Percentiles rank a stretch among this genome's conserved stretches.
Conservation (phyloP, 257 asterid species). For the Ehretia macrophylla region DNA sequence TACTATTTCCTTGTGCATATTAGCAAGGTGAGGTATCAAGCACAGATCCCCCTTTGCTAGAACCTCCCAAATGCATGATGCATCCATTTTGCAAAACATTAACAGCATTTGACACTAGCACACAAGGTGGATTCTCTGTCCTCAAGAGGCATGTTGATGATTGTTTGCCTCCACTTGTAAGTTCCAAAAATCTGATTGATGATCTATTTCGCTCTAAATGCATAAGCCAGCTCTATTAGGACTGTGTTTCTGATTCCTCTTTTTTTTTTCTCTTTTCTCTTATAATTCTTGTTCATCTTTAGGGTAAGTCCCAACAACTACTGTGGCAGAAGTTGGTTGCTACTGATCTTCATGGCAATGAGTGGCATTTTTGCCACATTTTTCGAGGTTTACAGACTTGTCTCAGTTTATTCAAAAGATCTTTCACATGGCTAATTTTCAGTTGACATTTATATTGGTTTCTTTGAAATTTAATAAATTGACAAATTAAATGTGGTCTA, state of each 20-base stretch:
- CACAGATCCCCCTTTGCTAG: constrained; percentile 49
- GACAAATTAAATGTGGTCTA: no score
- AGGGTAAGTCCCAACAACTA: constrained; percentile 79
- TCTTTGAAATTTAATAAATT: no score
- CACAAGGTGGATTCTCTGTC: constrained; percentile 78
- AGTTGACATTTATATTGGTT: background rate
- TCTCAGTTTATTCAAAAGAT: background rate
- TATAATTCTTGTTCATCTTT: constrained; percentile 14
- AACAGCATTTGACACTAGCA: constrained; percentile 72
- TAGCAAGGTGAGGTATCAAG: constrained; percentile 52
- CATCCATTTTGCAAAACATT: constrained; percentile 65
- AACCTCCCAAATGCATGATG: constrained; percentile 40
- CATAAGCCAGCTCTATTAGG: background rate
- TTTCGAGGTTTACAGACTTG: constrained; percentile 46
- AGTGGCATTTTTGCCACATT: constrained; percentile 78
- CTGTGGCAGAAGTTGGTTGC: constrained; percentile 77
- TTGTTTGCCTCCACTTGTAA: constrained; percentile 60
- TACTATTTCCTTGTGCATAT: constrained; percentile 19
- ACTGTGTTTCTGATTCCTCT: background rate
- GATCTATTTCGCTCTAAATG: background rate
- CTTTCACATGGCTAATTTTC: background rate
- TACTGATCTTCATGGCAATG: constrained; percentile 65
- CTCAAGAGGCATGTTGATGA: constrained; percentile 72
- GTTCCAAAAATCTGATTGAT: no score
- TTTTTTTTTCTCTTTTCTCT: constrained; percentile 2